A percentile compares a stretch with the other conserved stretches of the same genome.
Conservation (phyloP, 2,329 filamentous ascomycete species). For the Diplodia corticola region DNA sequence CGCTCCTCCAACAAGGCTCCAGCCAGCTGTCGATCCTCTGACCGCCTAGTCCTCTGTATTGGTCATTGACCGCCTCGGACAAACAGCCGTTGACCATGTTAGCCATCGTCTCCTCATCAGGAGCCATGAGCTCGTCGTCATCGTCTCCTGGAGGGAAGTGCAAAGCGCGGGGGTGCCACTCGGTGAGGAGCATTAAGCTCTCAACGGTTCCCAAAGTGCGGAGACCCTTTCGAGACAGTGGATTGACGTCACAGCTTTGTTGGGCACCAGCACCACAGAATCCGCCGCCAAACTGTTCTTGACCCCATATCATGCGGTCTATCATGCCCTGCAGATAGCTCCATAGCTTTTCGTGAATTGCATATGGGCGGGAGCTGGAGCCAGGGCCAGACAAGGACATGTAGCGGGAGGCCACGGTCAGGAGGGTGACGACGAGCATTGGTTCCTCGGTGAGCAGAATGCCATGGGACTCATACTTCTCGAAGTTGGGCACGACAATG, state of each 20-base stretch:
- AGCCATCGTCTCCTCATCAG: conserved; percentile 53
- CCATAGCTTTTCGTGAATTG: conserved; percentile 95
- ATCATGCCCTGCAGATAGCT: conserved; percentile 93
- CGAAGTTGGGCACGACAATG: conserved; percentile 88
- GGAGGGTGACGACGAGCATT: conserved; percentile 84
- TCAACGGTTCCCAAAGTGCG: conserved; percentile 92
- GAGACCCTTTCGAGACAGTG: conserved; percentile 64
- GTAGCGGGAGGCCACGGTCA: conserved; percentile 89
- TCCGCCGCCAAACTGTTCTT: conserved; percentile 90
- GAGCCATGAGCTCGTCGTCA: conserved; percentile 64
- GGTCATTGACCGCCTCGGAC: conserved; percentile 13
- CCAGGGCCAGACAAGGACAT: conserved; percentile 77
- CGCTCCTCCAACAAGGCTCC: conserved; percentile 86
- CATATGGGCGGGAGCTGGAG: conserved; percentile 78
- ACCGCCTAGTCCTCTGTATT: conserved; percentile 66
- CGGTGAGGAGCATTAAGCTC: conserved; percentile 87
- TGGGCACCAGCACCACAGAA: conserved; percentile 73
- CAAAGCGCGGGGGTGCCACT: conserved; percentile 93
- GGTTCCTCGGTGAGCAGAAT: conserved; percentile 87
- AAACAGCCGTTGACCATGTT: conserved; percentile 22
- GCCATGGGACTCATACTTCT: conserved; percentile 74
- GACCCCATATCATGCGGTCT: conserved; percentile 90
- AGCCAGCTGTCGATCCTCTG: conserved; percentile 92
- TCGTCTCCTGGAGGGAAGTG: conserved; percentile 81
- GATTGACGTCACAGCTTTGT: conserved; percentile 66